Conservation (phyloP, 257 asterid species). For the Ocimum tenuiflorum region DNA sequence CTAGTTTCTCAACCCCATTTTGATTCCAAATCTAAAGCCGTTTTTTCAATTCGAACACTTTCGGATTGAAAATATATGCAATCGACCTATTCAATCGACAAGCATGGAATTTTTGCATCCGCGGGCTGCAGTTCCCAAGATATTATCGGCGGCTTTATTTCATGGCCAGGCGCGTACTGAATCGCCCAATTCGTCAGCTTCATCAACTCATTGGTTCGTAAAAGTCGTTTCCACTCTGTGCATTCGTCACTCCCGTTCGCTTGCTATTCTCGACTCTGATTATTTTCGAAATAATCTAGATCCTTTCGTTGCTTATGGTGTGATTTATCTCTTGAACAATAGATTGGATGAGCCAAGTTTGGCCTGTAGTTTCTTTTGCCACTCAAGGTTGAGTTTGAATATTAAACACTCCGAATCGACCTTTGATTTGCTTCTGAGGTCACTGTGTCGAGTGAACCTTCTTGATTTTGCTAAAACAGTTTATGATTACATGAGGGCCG, state of each 20-base stretch:
- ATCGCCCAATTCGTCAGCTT: slow-evolving; percentile 29
- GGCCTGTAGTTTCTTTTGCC: slow-evolving; percentile 64
- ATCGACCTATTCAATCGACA: slow-evolving; percentile 14
- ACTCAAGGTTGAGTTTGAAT: slow-evolving; percentile 52
- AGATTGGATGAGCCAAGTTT: slow-evolving; percentile 46
- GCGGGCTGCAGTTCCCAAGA: slow-evolving; percentile 42
- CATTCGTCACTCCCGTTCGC: slow-evolving; percentile 43
- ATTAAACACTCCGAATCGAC: slow-evolving; percentile 43
- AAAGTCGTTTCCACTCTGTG: slow-evolving; percentile 78
- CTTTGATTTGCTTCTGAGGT: slow-evolving; percentile 53
- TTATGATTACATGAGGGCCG: slow-evolving; percentile 49
- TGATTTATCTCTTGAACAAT: slow-evolving; percentile 47
- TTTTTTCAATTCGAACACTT: neutral
- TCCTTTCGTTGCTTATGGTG: slow-evolving; percentile 58
- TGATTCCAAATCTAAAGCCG: too few species aligned
- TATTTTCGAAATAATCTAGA: slow-evolving; percentile 59
- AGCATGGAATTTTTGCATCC: slow-evolving; percentile 70
- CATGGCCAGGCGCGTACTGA: slow-evolving; percentile 38
- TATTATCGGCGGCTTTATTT: slow-evolving; percentile 38
- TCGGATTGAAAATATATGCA: neutral
- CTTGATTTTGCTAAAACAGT: slow-evolving; percentile 49
- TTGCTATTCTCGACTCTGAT: slow-evolving; percentile 41
- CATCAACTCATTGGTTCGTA: slow-evolving; percentile 67
- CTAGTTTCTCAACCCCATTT: neutral
- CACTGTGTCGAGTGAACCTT: slow-evolving; percentile 53